Evolutionary conservation across 176 grass and related monocot species (phyloP).

Genomic region (Otatea glauca): DNA sequence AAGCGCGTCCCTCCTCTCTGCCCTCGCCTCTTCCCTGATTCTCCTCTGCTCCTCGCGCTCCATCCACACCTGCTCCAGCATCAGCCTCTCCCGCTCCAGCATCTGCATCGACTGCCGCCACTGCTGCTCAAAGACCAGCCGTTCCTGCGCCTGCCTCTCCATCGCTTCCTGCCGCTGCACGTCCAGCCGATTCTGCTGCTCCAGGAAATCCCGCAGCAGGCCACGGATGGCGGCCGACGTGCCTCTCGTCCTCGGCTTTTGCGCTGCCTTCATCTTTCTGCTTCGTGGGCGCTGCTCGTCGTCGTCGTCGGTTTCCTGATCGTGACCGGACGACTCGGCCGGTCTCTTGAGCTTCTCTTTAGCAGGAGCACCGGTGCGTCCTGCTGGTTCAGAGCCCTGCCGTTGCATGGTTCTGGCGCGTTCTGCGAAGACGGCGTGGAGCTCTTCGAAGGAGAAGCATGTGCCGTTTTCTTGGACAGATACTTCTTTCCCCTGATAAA

Average conservation of each 20-base stretch:
- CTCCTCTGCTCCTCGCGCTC: slow-evolving; percentile 91
- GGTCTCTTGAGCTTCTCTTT: slow-evolving; percentile 55
- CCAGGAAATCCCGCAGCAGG: slow-evolving; percentile 69
- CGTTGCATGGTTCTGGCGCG: slow-evolving; percentile 63
- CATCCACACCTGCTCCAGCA: slow-evolving; percentile 80
- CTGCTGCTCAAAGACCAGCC: slow-evolving; percentile 66
- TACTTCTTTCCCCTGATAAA: neutral
- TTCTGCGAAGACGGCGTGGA: neutral
- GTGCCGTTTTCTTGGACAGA: neutral
- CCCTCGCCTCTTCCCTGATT: slow-evolving; percentile 69
- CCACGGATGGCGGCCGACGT: slow-evolving; percentile 44
- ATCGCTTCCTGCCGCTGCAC: slow-evolving; percentile 66
- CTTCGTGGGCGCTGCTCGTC: slow-evolving; percentile 16
- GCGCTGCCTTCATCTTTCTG: slow-evolving; percentile 41
- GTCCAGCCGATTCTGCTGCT: slow-evolving; percentile 81
- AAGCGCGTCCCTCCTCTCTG: slow-evolving; percentile 68
- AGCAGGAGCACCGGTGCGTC: neutral
- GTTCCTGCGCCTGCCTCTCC: slow-evolving; percentile 67
- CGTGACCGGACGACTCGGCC: slow-evolving; percentile 38
- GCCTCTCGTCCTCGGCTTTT: slow-evolving; percentile 28
- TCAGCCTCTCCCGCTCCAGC: slow-evolving; percentile 78
- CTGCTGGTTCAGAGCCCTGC: slow-evolving; percentile 45
- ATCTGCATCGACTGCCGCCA: slow-evolving; percentile 85
- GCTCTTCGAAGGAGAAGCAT: neutral
- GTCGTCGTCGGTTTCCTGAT: slow-evolving; percentile 27